These are phyloP conservation scores for Urochloa ruziziensis DNA, from an alignment of 176 grass and related monocot genomes.

Conservation along the genomic window DNA sequence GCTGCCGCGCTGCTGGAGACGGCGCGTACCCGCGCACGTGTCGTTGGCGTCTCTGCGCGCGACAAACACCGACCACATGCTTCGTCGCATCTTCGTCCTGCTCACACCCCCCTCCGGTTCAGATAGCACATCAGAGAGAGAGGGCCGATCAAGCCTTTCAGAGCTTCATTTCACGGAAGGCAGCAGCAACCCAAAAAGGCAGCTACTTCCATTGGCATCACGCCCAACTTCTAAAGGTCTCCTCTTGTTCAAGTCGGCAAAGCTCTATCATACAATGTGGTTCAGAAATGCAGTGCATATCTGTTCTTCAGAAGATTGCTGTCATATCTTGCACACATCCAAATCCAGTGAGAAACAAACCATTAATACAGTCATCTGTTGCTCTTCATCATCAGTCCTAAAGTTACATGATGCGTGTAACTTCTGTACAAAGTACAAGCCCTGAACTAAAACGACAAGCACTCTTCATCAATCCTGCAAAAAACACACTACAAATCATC, in stretches of 20 bases:
- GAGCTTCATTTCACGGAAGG: neutral
- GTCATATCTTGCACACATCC: neutral
- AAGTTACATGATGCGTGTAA: constrained; percentile 28
- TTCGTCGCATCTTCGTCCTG: neutral
- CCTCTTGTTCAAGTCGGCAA: neutral
- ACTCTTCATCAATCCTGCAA: neutral
- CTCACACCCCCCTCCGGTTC: constrained; percentile 10
- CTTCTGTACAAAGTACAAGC: constrained; percentile 41
- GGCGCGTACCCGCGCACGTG: neutral
- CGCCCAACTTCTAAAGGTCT: neutral
- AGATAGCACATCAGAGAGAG: constrained; percentile 22
- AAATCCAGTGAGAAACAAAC: neutral
- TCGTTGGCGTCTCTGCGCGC: neutral
- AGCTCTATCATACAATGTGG: neutral
- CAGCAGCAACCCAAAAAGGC: neutral
- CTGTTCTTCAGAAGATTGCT: neutral
- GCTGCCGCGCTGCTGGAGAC: neutral
- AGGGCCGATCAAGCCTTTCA: neutral
- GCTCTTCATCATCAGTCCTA: constrained; percentile 44
- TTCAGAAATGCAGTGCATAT: neutral
- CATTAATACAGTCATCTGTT: neutral
- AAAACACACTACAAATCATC: constrained; percentile 7
- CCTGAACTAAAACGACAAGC: neutral
- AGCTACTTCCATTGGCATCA: neutral
- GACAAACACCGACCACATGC: neutral